phyloP scores from a whole-genome alignment of 2,329 filamentous ascomycete species.

The Xylaria sp. region DNA sequence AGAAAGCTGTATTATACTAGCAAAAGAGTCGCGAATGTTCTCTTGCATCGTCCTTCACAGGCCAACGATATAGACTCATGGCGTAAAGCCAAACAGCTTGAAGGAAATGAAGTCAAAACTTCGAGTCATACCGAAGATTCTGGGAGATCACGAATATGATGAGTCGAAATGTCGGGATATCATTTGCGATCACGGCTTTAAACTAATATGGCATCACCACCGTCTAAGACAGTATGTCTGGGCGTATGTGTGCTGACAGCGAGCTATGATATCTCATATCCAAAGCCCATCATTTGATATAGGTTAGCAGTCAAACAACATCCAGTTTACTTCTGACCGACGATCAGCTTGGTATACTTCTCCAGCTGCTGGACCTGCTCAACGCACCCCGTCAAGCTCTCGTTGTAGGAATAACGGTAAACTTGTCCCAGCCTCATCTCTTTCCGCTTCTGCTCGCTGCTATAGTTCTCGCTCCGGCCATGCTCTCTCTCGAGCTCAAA shows the following conservation, averaged over 20 bases:
- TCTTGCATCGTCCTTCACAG: too few species aligned
- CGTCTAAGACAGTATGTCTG: too few species aligned
- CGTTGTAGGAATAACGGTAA: conserved; percentile 51
- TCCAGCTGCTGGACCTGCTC: conserved; percentile 50
- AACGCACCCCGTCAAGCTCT: conserved; percentile 50
- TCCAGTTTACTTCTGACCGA: conserved; percentile 45
- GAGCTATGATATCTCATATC: too few species aligned
- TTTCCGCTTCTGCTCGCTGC: conserved; percentile 29
- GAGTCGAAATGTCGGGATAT: too few species aligned
- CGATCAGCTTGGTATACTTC: conserved; percentile 52
- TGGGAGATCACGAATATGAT: too few species aligned
- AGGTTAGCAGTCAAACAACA: neutral
- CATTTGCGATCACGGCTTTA: too few species aligned
- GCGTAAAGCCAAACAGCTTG: too few species aligned
- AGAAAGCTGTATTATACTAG: neutral
- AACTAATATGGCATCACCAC: too few species aligned
- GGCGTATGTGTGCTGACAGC: too few species aligned
- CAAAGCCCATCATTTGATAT: neutral
- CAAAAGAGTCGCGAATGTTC: neutral
- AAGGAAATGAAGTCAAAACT: too few species aligned
- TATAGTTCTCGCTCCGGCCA: conserved; percentile 25
- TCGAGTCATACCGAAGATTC: too few species aligned
- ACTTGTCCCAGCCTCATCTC: conserved; percentile 51
- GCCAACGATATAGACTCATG: too few species aligned
- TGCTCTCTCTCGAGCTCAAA: conserved; percentile 41